phyloP scores from a whole-genome alignment of 371 early-diverging fungal genomes.

The Syncephalis fuscata region DNA sequence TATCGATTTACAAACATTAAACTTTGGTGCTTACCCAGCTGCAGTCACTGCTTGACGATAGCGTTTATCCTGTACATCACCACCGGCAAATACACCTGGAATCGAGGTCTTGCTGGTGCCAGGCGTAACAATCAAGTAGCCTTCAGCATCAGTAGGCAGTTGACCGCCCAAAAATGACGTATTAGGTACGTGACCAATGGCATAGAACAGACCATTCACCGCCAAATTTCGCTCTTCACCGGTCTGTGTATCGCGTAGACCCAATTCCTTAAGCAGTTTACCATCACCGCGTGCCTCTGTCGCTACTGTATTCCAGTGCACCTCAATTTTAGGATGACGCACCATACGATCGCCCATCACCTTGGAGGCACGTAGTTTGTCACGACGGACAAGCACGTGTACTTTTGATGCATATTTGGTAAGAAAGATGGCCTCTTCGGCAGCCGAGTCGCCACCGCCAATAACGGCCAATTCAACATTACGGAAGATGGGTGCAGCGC shows the following conservation, averaged over 20 bases:
- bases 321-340: constrained; percentile 77
- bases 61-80: constrained; percentile 95
- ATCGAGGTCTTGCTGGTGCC: constrained; percentile 71
- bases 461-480: constrained; percentile 88
- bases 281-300: constrained; percentile 76
- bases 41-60: constrained; percentile 73
- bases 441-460: constrained; percentile 99
- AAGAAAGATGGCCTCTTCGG: constrained; percentile 95
- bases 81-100: constrained; percentile 92
- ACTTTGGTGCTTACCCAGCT: constrained; percentile 24
- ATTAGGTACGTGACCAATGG: constrained; percentile 96
- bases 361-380: constrained; percentile 89
- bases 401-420: constrained; percentile 88
- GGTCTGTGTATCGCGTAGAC: constrained; percentile 52
- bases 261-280: constrained; percentile 48
- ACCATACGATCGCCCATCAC: constrained; percentile 86
- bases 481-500: constrained; percentile 91
- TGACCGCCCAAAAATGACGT: constrained; percentile 56
- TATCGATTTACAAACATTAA: background rate
- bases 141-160: constrained; percentile 64
- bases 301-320: constrained; percentile 81
- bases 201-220: constrained; percentile 94
- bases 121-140: constrained; percentile 78
- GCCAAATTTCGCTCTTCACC: constrained; percentile 39
- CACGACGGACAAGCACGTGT: constrained; percentile 88